phyloP scores from a whole-genome alignment of 306 rosid genomes.

The Geum urbanum region DNA sequence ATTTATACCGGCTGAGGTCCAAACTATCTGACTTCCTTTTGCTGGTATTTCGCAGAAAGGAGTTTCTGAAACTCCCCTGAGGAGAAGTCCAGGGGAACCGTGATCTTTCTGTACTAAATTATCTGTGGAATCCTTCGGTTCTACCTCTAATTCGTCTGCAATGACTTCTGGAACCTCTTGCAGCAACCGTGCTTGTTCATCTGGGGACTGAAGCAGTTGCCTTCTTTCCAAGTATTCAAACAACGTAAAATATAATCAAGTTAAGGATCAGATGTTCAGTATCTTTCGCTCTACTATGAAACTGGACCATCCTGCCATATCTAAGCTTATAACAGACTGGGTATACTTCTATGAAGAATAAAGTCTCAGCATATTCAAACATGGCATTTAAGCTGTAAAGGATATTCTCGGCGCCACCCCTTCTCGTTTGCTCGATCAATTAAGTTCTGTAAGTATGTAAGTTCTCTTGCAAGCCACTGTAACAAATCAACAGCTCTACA shows the following conservation, averaged over 20 bases:
- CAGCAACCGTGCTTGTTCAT: conserved; percentile 62
- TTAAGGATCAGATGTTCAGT: conserved; percentile 45
- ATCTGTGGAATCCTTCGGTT: conserved; percentile 32
- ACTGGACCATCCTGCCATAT: neutral
- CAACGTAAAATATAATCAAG: conserved; percentile 40
- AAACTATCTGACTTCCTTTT: conserved; percentile 25
- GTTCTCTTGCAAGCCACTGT: conserved; percentile 72
- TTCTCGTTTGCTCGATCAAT: conserved; percentile 82
- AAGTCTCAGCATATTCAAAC: conserved; percentile 10
- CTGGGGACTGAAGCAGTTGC: conserved; percentile 58
- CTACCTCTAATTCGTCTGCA: conserved; percentile 53
- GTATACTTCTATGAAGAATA: conserved; percentile 1
- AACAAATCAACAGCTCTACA: conserved; percentile 31
- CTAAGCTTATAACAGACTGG: neutral
- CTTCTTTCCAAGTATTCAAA: conserved; percentile 59
- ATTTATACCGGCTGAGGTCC: conserved; percentile 23
- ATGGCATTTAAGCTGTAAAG: conserved; percentile 31
- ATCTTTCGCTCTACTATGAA: neutral
- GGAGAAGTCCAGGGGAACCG: conserved; percentile 41
- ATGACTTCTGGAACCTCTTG: conserved; percentile 58
- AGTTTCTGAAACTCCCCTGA: conserved; percentile 28
- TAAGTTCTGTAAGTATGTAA: conserved; percentile 46
- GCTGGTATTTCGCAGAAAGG: conserved; percentile 30
- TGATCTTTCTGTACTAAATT: conserved; percentile 25
- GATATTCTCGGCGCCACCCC: conserved; percentile 97